Conservation (phyloP, 306 rosid genomes). For the Quercus glauca region DNA sequence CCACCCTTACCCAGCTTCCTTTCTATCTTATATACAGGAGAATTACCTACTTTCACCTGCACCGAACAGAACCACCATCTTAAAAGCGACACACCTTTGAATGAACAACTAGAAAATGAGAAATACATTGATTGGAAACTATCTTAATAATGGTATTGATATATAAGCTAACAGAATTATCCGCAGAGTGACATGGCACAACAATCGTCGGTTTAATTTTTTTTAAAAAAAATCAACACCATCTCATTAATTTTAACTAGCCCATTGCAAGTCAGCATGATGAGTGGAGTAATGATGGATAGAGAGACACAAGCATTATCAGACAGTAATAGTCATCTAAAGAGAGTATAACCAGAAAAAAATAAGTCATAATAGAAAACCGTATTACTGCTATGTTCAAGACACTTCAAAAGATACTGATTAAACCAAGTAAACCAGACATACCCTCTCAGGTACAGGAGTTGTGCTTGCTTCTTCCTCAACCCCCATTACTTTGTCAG, state of each 20-base stretch:
- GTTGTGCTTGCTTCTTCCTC: slow-evolving; percentile 79
- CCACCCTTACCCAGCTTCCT: slow-evolving; percentile 97
- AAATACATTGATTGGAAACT: neutral
- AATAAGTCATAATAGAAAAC: slow-evolving; percentile 9
- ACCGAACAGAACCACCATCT: slow-evolving; percentile 9
- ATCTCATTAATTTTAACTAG: slow-evolving; percentile 8
- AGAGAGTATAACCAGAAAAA: neutral
- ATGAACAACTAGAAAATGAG: neutral
- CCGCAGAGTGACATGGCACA: neutral
- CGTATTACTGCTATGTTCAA: slow-evolving; percentile 6
- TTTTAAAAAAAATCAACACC: neutral
- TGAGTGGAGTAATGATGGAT: neutral
- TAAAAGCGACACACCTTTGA: neutral
- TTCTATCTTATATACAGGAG: slow-evolving; percentile 84
- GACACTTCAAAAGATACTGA: slow-evolving; percentile 15
- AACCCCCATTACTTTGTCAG: slow-evolving; percentile 63
- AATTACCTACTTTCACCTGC: slow-evolving; percentile 90
- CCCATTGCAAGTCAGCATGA: slow-evolving; percentile 10
- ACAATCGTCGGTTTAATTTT: neutral
- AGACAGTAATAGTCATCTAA: slow-evolving; percentile 1
- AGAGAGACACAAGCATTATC: slow-evolving; percentile 6
- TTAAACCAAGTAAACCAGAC: slow-evolving; percentile 11
- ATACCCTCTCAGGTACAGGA: slow-evolving; percentile 91
- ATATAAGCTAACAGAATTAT: neutral
- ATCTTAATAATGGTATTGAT: neutral